These are phyloP conservation scores for Globisporangium polare DNA, from an alignment of 352 stramenopile genomes.

Conservation along the genomic window DNA sequence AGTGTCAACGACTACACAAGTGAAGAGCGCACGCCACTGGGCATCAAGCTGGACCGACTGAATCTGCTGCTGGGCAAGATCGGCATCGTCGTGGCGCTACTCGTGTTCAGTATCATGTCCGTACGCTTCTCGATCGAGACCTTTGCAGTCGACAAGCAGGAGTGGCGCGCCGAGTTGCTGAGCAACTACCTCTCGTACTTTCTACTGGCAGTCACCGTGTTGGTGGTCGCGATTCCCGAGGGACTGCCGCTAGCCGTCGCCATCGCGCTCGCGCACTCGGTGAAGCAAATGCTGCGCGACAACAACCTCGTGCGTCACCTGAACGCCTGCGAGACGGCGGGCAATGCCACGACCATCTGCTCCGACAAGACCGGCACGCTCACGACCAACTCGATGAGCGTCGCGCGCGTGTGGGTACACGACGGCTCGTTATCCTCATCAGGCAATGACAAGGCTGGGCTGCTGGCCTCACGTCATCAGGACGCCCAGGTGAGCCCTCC, in stretches of 20 bases:
- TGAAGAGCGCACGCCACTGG: slow-evolving; percentile 35
- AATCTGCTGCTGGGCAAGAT: slow-evolving; percentile 70
- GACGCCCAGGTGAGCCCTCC: not conserved
- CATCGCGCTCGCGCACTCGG: slow-evolving; percentile 86
- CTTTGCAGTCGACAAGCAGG: slow-evolving; percentile 40
- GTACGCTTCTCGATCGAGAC: slow-evolving; percentile 53
- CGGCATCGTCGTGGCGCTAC: slow-evolving; percentile 44
- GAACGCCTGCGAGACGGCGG: slow-evolving; percentile 96
- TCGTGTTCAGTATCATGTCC: slow-evolving; percentile 62
- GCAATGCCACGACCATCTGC: slow-evolving; percentile 96
- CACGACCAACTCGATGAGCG: slow-evolving; percentile 95
- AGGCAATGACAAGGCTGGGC: not conserved
- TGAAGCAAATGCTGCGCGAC: slow-evolving; percentile 94
- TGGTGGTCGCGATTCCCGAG: slow-evolving; percentile 87
- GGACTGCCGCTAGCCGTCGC: slow-evolving; percentile 88
- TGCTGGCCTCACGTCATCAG: not conserved
- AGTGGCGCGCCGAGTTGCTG: slow-evolving; percentile 34
- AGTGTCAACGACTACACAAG: not conserved
- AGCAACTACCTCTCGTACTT: slow-evolving; percentile 72
- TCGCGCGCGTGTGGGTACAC: slow-evolving; percentile 75
- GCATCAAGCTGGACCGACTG: slow-evolving; percentile 72
- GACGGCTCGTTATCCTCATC: not conserved
- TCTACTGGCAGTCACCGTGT: slow-evolving; percentile 85
- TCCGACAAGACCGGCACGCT: slow-evolving; percentile 96
- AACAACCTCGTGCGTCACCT: slow-evolving; percentile 96